These are phyloP conservation scores for Trichoderma sp. DNA, from an alignment of 2,329 filamentous ascomycete genomes.

Conservation along the genomic window DNA sequence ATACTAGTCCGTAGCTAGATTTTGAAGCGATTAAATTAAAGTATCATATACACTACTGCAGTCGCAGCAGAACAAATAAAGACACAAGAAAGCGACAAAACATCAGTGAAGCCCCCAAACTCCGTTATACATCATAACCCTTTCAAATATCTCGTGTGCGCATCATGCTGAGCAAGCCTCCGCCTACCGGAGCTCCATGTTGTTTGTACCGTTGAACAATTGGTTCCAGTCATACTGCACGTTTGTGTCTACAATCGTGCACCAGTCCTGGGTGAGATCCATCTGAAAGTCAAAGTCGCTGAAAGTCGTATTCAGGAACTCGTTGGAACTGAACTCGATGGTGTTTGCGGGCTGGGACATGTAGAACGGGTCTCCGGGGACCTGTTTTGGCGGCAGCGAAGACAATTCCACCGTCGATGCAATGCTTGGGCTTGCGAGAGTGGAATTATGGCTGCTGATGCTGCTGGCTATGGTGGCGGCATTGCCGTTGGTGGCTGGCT, in stretches of 20 bases:
- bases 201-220: constrained; percentile 1
- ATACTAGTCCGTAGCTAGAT: background rate
- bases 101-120: background rate
- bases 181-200: background rate
- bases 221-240: constrained; percentile 16
- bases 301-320: constrained; percentile 18
- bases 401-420: background rate
- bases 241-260: constrained; percentile 9
- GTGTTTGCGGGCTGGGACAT: background rate
- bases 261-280: constrained; percentile 24
- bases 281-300: constrained; percentile 23
- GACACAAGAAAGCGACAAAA: background rate
- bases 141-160: background rate
- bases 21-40: background rate
- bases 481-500: background rate
- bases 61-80: background rate
- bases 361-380: background rate
- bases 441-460: background rate
- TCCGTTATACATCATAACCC: background rate
- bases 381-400: background rate
- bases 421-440: background rate
- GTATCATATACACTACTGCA: background rate
- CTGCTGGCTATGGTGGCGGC: background rate
- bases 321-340: constrained; percentile 23
- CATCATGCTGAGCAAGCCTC: background rate